phyloP scores from a whole-genome alignment of 1,139 yeast species.

The Kodamaea anthophila region DNA sequence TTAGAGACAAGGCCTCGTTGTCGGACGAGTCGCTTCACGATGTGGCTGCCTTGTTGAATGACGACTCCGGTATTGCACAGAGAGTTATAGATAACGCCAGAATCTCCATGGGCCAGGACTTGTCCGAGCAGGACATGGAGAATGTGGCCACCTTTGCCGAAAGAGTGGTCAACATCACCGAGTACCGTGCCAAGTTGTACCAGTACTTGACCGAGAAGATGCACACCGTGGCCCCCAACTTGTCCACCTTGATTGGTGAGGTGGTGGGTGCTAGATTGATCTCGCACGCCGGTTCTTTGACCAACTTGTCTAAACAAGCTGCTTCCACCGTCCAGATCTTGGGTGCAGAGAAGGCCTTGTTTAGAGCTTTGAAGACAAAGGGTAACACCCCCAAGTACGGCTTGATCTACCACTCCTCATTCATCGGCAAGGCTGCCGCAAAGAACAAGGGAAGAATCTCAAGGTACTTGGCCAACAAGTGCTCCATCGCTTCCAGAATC shows the following conservation, averaged over 20 bases:
- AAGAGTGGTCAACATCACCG: constrained; percentile 89
- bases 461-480: constrained; percentile 96
- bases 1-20: constrained; percentile 82
- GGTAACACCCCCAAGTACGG: constrained; percentile 99
- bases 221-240: constrained; percentile 97
- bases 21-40: constrained; percentile 84
- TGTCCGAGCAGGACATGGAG: constrained; percentile 87
- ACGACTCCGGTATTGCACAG: constrained; percentile 92
- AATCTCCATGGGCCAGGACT: constrained; percentile 98
- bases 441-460: constrained; percentile 99
- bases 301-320: constrained; percentile 94
- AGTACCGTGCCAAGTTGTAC: constrained; percentile 83
- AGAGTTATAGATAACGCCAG: constrained; percentile 79
- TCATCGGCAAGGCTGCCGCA: constrained; percentile 93
- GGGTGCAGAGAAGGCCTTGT: constrained; percentile 98
- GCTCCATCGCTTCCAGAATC: constrained; percentile 97
- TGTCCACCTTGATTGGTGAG: constrained; percentile 95
- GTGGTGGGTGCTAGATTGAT: constrained; percentile 97
- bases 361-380: constrained; percentile 97
- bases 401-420: constrained; percentile 91
- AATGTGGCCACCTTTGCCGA: constrained; percentile 89
- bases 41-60: constrained; percentile 80
- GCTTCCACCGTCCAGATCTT: constrained; percentile 97
- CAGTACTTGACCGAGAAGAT: constrained; percentile 89
- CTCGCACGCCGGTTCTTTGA: constrained; percentile 96